Evolutionary conservation across 2,329 filamentous ascomycete genomes (phyloP).

Genomic region (Endoconidiophora polonica): DNA sequence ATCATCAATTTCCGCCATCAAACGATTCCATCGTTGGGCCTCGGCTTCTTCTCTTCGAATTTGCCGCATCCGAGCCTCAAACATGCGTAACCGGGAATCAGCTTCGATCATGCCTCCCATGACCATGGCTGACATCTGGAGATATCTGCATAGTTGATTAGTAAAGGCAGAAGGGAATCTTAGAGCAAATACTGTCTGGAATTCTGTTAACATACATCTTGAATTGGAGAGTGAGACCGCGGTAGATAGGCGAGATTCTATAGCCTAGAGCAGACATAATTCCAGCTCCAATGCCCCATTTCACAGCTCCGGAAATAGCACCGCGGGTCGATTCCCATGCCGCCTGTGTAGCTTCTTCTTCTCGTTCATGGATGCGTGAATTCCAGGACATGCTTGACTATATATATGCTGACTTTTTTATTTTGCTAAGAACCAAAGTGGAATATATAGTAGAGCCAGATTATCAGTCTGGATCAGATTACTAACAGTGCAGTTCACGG

Average conservation of each 20-base stretch:
- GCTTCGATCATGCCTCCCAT: slow-evolving; percentile 62
- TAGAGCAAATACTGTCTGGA: neutral
- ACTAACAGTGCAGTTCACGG: no score
- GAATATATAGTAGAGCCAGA: neutral
- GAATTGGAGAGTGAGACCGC: slow-evolving; percentile 56
- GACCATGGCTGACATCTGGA: slow-evolving; percentile 80
- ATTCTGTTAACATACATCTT: slow-evolving; percentile 44
- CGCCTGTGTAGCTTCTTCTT: slow-evolving; percentile 50
- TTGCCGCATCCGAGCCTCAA: slow-evolving; percentile 48
- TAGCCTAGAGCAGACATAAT: slow-evolving; percentile 46
- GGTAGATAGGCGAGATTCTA: slow-evolving; percentile 52
- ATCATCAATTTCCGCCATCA: slow-evolving; percentile 42
- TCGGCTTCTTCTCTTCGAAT: slow-evolving; percentile 47
- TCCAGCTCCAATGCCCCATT: slow-evolving; percentile 54
- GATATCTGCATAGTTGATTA: slow-evolving; percentile 38
- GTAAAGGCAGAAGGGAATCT: neutral
- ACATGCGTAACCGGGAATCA: slow-evolving; percentile 48
- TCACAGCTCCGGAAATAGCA: slow-evolving; percentile 47
- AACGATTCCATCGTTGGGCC: slow-evolving; percentile 50
- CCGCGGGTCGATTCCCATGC: slow-evolving; percentile 56
- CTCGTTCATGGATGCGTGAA: slow-evolving; percentile 19
- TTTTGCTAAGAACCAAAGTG: neutral
- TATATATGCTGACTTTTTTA: neutral
- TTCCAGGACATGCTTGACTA: slow-evolving; percentile 8
- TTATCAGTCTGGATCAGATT: no score